These are phyloP conservation scores for Trichoderma sp. DNA, from an alignment of 2,329 filamentous ascomycete genomes.

Conservation along the genomic window DNA sequence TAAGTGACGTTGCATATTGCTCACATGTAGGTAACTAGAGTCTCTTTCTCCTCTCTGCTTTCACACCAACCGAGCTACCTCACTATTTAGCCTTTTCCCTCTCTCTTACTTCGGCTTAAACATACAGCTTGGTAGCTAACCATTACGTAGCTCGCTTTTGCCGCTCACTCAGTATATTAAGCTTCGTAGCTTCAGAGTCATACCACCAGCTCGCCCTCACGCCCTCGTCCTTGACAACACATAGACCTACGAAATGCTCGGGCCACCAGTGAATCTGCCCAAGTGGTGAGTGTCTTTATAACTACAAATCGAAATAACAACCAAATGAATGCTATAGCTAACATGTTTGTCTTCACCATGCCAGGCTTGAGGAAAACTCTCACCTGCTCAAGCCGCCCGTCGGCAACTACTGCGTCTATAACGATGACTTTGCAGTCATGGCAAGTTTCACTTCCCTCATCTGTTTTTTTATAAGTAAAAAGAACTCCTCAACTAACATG, in stretches of 20 bases:
- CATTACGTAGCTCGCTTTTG: background rate
- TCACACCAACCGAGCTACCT: background rate
- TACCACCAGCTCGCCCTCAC: background rate
- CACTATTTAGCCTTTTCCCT: background rate
- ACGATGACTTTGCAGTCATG: constrained; percentile 82
- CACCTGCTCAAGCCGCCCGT: constrained; percentile 92
- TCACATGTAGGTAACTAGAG: background rate
- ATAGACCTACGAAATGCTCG: constrained; percentile 47
- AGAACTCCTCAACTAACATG: background rate
- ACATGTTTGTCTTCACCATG: background rate
- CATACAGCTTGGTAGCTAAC: background rate
- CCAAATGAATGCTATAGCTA: background rate
- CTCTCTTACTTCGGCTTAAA: background rate
- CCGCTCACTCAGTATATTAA: background rate
- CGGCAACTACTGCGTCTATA: constrained; percentile 97
- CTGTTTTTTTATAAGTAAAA: background rate
- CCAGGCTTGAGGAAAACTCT: constrained; percentile 86
- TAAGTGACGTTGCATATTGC: background rate
- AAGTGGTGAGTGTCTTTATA: constrained; percentile 54
- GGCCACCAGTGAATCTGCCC: constrained; percentile 58
- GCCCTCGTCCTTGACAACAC: background rate
- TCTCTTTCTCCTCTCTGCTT: background rate
- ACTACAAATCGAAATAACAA: background rate
- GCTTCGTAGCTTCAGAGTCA: constrained; percentile 10
- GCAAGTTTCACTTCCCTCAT: constrained; percentile 44